Conservation (phyloP, 2,329 filamentous ascomycete genomes). For the Cladosporium sp. region DNA sequence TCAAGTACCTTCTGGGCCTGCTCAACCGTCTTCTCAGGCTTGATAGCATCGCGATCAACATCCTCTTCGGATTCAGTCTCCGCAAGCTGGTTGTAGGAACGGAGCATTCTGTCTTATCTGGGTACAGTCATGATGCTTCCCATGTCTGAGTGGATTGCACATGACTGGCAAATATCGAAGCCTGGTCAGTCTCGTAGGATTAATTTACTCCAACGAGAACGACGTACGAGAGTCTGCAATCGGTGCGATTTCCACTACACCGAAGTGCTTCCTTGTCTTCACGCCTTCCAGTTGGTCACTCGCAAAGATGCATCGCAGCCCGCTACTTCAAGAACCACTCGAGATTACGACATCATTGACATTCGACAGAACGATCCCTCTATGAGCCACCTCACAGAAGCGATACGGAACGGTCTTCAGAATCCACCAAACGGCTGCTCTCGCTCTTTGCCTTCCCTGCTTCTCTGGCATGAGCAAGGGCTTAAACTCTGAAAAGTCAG, state of each 20-base stretch:
- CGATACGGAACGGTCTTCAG: too few species aligned
- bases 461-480: too few species aligned
- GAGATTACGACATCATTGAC: too few species aligned
- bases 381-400: too few species aligned
- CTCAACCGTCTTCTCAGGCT: background rate
- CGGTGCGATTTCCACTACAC: conserved; percentile 33
- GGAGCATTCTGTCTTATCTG: background rate
- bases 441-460: too few species aligned
- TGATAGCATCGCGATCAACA: background rate
- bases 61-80: background rate
- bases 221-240: conserved; percentile 30
- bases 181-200: background rate
- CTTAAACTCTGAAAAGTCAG: too few species aligned
- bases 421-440: too few species aligned
- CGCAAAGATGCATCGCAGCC: too few species aligned
- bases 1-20: background rate
- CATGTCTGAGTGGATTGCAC: background rate
- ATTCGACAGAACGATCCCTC: too few species aligned
- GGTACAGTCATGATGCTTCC: background rate
- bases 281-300: background rate
- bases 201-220: too few species aligned
- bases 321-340: too few species aligned
- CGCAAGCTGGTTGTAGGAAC: background rate
- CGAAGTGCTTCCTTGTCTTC: conserved; percentile 30
- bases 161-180: conserved; percentile 54